These are phyloP conservation scores for Sporothrix pseudoabietina DNA, from an alignment of 2,329 filamentous ascomycete genomes.

Conservation along the genomic window DNA sequence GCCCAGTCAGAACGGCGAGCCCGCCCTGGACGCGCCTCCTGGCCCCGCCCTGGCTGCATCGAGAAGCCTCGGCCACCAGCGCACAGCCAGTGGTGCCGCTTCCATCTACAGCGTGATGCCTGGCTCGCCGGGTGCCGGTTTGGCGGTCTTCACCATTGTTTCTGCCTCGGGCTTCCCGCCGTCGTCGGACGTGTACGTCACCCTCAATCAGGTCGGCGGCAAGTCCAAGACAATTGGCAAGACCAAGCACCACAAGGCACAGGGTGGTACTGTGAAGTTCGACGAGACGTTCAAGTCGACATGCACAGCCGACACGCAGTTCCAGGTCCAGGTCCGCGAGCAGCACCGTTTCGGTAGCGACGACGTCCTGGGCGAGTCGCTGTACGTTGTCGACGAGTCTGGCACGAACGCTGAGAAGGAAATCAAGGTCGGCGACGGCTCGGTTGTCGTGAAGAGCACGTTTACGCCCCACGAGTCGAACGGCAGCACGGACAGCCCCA, in stretches of 20 bases:
- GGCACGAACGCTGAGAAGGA: conserved; percentile 69
- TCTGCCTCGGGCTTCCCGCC: conserved; percentile 77
- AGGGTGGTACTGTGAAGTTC: conserved; percentile 65
- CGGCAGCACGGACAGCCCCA: conserved; percentile 52
- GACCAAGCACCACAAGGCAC: conserved; percentile 84
- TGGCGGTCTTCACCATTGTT: conserved; percentile 77
- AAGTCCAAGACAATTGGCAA: conserved; percentile 84
- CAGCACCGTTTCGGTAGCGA: conserved; percentile 84
- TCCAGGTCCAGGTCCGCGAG: conserved; percentile 82
- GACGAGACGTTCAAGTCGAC: conserved; percentile 77
- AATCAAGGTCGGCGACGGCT: conserved; percentile 71
- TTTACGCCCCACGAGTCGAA: conserved; percentile 56
- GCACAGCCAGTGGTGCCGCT: conserved; percentile 63
- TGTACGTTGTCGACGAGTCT: conserved; percentile 90
- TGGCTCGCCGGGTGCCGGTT: conserved; percentile 64
- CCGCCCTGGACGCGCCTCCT: conserved; percentile 39
- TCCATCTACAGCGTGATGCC: conserved; percentile 67
- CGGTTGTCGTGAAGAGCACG: conserved; percentile 71
- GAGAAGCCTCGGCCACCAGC: conserved; percentile 45
- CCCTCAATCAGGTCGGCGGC: conserved; percentile 65
- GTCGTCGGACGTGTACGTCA: conserved; percentile 75
- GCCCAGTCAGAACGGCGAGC: conserved; percentile 37
- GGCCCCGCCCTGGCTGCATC: conserved; percentile 38
- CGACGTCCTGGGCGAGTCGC: conserved; percentile 77
- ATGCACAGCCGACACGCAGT: conserved; percentile 80